Percentiles rank a stretch among this genome's conserved stretches.
Evolutionary conservation across 768 basidiomycete genomes (phyloP).

Genomic region (Dictyophora rubrovolvata): DNA sequence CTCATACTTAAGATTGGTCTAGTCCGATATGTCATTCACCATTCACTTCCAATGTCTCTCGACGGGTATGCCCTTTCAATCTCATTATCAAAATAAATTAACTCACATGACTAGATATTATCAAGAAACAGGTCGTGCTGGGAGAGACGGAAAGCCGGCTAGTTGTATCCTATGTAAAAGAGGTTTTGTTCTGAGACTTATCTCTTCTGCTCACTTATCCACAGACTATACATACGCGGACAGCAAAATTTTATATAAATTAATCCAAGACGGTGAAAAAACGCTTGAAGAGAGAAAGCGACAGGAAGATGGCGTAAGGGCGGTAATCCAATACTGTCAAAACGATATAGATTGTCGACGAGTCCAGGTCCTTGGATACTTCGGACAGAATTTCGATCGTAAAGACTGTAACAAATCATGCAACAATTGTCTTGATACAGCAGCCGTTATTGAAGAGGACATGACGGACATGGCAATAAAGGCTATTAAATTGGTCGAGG

Average conservation of each 20-base stretch:
- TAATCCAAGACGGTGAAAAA: slow-evolving; percentile 50
- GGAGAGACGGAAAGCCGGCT: slow-evolving; percentile 76
- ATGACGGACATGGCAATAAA: slow-evolving; percentile 48
- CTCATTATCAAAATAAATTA: slow-evolving; percentile 7
- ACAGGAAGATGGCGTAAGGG: slow-evolving; percentile 51
- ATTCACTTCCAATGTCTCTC: slow-evolving; percentile 69
- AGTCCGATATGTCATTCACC: slow-evolving; percentile 92
- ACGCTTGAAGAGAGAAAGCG: slow-evolving; percentile 49
- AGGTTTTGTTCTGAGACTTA: neutral
- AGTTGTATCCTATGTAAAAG: slow-evolving; percentile 79
- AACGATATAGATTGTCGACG: slow-evolving; percentile 84
- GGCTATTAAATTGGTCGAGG: slow-evolving; percentile 48
- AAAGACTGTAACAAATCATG: slow-evolving; percentile 59
- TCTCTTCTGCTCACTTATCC: neutral
- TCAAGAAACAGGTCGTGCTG: slow-evolving; percentile 96
- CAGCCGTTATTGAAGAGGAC: slow-evolving; percentile 39
- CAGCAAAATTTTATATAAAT: slow-evolving; percentile 38
- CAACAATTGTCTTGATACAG: slow-evolving; percentile 66
- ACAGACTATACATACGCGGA: slow-evolving; percentile 63
- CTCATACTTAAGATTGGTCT: neutral
- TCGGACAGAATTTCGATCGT: slow-evolving; percentile 70
- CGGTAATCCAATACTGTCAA: slow-evolving; percentile 69
- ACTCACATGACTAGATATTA: slow-evolving; percentile 49
- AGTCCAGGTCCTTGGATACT: slow-evolving; percentile 78
- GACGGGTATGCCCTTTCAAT: slow-evolving; percentile 49